Conservation (phyloP, 2,329 filamentous ascomycete genomes). For the Monilinia fructicola region DNA sequence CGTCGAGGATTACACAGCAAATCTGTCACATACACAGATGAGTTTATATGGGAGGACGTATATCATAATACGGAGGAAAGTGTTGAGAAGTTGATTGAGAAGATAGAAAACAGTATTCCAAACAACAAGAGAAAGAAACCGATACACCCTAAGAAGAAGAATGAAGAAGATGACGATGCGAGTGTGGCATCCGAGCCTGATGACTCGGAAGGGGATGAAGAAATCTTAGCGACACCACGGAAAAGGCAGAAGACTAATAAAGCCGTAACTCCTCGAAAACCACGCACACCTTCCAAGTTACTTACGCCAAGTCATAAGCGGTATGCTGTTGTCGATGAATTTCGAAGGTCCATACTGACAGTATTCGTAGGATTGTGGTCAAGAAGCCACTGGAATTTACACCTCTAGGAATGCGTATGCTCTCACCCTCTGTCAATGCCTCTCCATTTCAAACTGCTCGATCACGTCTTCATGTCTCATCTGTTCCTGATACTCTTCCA, state of each 20-base stretch:
- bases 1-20: slow-evolving; percentile 85
- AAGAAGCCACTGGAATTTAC: slow-evolving; percentile 95
- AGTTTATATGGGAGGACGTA: slow-evolving; percentile 88
- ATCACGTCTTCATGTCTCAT: slow-evolving; percentile 86
- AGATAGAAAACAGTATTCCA: slow-evolving; percentile 68
- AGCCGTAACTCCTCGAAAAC: slow-evolving; percentile 39
- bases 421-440: slow-evolving; percentile 72
- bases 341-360: slow-evolving; percentile 6
- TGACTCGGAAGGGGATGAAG: slow-evolving; percentile 26
- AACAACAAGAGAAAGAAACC: slow-evolving; percentile 58
- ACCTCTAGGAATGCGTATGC: slow-evolving; percentile 81
- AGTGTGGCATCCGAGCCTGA: slow-evolving; percentile 31
- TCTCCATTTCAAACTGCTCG: slow-evolving; percentile 92
- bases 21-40: slow-evolving; percentile 86
- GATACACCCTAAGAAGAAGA: neutral
- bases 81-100: slow-evolving; percentile 31
- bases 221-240: slow-evolving; percentile 49
- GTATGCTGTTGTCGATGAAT: slow-evolving; percentile 36
- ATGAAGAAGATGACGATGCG: slow-evolving; percentile 35
- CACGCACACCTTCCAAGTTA: slow-evolving; percentile 45
- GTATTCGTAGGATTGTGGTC: slow-evolving; percentile 56
- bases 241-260: slow-evolving; percentile 55
- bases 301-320: slow-evolving; percentile 66
- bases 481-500: slow-evolving; percentile 83
- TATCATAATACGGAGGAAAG: slow-evolving; percentile 50